A percentile compares a stretch with the other conserved stretches of the same genome.
These are phyloP conservation scores for Apiotrichum veenhuisii DNA, from an alignment of 1,284 basidiomycete species.

Conservation along the genomic window DNA sequence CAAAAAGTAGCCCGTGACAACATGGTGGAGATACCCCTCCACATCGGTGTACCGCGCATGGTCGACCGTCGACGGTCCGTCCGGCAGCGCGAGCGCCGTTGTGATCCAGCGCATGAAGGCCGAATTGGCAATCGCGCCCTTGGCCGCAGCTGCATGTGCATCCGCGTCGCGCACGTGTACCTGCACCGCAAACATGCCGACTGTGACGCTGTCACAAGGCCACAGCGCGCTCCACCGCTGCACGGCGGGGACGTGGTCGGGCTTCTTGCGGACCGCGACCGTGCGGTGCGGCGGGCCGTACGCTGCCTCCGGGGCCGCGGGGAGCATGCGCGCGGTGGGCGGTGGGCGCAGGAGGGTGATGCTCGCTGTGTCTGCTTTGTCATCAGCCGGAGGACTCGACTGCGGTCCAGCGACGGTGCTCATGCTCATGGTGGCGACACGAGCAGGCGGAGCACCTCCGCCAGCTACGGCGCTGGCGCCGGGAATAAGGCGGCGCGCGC, in stretches of 20 bases:
- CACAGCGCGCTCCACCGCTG: constrained; percentile 10
- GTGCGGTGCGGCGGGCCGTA: neutral
- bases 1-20: constrained; percentile 13
- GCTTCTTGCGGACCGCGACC: constrained; percentile 1
- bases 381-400: too few relatives aligned
- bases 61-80: constrained; percentile 7
- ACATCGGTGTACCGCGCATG: constrained; percentile 9
- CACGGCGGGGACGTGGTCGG: constrained; percentile 3
- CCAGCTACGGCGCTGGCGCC: too few relatives aligned
- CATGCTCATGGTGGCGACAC: too few relatives aligned
- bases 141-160: too few relatives aligned
- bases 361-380: too few relatives aligned
- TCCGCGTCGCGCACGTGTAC: too few relatives aligned
- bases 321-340: constrained; percentile 1
- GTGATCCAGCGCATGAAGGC: constrained; percentile 1
- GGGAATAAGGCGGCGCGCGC: too few relatives aligned
- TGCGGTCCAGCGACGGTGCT: too few relatives aligned
- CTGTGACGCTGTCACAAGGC: neutral
- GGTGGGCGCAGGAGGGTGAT: neutral
- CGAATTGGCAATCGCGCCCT: neutral
- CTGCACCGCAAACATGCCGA: constrained; percentile 8
- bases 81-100: neutral
- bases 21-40: constrained; percentile 5
- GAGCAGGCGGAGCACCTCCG: too few relatives aligned
- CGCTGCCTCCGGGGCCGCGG: neutral